Conservation (phyloP, 2,329 filamentous ascomycete species). For the Colletotrichum limetticola region DNA sequence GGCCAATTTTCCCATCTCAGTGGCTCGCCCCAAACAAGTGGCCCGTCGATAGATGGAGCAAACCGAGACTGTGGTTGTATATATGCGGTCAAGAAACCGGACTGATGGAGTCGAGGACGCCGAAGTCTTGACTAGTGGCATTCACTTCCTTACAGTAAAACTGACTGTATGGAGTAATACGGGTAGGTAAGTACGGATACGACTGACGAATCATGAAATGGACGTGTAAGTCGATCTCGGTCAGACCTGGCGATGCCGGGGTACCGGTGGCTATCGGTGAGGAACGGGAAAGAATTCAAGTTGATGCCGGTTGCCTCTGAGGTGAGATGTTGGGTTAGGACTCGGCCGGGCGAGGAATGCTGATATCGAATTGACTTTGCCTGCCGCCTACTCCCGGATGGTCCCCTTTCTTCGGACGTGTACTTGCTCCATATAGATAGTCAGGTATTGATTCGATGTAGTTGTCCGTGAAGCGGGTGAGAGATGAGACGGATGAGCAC, state of each 20-base stretch:
- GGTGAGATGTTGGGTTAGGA: not conserved
- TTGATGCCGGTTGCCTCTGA: not conserved
- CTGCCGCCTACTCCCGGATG: constrained; percentile 1
- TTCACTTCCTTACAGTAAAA: constrained; percentile 1
- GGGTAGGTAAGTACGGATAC: constrained; percentile 8
- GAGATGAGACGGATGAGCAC: not conserved
- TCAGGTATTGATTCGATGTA: not conserved
- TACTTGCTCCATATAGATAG: not conserved
- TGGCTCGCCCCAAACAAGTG: not conserved
- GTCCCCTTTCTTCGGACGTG: not conserved
- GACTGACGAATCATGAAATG: constrained; percentile 8
- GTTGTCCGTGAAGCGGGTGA: not conserved
- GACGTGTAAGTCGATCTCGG: constrained; percentile 2
- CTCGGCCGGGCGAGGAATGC: constrained; percentile 8
- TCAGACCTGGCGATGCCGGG: constrained; percentile 6
- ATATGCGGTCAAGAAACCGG: not conserved
- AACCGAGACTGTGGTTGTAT: constrained; percentile 12
- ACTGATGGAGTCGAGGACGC: not conserved
- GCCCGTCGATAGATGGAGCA: constrained; percentile 13
- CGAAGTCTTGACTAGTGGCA: not conserved
- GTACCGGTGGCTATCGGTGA: constrained; percentile 5
- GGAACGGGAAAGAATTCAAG: not conserved
- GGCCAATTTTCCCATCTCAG: not conserved
- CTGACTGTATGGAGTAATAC: constrained; percentile 30
- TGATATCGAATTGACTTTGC: not conserved